Evolutionary conservation across 345 rosid genomes (phyloP).

Genomic region (Psidium guajava): DNA sequence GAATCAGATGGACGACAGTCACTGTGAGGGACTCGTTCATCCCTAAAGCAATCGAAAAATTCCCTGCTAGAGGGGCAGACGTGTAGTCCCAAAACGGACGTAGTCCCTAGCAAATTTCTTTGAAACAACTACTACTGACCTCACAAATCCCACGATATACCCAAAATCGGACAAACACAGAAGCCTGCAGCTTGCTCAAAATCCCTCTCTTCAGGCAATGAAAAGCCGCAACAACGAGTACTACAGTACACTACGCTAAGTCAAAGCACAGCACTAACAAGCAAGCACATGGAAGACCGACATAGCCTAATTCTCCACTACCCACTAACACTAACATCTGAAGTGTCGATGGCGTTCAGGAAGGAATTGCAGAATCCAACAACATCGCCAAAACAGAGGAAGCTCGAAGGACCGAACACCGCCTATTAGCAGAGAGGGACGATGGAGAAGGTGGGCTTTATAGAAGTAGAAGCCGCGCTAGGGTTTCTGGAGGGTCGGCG

Average conservation of each 20-base stretch:
- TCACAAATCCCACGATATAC: neutral
- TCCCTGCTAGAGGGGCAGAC: neutral
- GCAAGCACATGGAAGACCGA: neutral
- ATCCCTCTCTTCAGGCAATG: neutral
- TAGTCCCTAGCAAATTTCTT: too few species aligned
- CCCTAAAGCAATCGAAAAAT: neutral
- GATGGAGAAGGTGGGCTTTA: neutral
- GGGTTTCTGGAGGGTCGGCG: neutral
- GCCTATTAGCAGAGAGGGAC: too few species aligned
- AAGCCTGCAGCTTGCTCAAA: neutral
- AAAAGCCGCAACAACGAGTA: neutral
- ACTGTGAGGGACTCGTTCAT: constrained; percentile 1
- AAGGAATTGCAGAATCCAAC: too few species aligned
- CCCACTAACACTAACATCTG: neutral
- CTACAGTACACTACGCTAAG: neutral
- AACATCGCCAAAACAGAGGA: too few species aligned
- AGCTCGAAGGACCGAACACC: too few species aligned
- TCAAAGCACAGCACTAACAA: neutral
- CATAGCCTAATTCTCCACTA: neutral
- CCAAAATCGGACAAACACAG: neutral
- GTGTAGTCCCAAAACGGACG: neutral
- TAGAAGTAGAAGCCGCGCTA: neutral
- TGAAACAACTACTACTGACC: neutral
- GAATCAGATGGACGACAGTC: neutral
- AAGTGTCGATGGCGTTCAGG: too few species aligned